These are phyloP conservation scores for Juncus effusus DNA, from an alignment of 176 grass and related monocot genomes.

Conservation along the genomic window DNA sequence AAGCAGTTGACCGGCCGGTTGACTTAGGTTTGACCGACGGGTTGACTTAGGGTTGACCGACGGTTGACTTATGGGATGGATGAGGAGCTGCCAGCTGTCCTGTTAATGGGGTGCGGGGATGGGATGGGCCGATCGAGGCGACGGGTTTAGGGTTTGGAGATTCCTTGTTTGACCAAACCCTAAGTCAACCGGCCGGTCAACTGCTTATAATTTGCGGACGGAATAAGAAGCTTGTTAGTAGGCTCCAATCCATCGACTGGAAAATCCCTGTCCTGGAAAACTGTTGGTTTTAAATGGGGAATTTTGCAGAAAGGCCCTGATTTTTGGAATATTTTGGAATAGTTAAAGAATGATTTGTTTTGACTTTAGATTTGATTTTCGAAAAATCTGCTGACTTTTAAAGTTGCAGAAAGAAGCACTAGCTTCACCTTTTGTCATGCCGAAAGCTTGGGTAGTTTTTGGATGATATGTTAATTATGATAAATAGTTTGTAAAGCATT, in stretches of 20 bases:
- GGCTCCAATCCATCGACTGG: conserved; percentile 73
- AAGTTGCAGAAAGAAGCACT: too few species aligned
- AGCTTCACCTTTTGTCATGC: too few species aligned
- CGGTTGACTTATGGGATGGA: conserved; percentile 70
- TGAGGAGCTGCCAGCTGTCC: conserved; percentile 75
- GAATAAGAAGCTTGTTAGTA: conserved; percentile 71
- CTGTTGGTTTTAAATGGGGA: too few species aligned
- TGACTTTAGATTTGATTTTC: too few species aligned
- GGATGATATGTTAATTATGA: too few species aligned
- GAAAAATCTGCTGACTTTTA: too few species aligned
- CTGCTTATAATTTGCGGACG: conserved; percentile 86
- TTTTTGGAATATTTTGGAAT: too few species aligned
- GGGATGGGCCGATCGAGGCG: conserved; percentile 97
- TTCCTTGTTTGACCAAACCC: conserved; percentile 53
- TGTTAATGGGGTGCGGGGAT: conserved; percentile 97
- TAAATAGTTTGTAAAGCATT: too few species aligned
- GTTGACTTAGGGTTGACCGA: conserved; percentile 31
- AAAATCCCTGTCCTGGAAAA: too few species aligned
- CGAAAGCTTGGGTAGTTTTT: too few species aligned
- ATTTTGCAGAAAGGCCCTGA: too few species aligned
- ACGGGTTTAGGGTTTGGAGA: conserved; percentile 72
- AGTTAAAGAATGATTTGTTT: too few species aligned
- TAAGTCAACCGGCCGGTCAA: conserved; percentile 1
- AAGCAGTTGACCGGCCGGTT: conserved; percentile 79
- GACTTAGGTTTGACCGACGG: conserved; percentile 33